Percentiles rank a stretch among this genome's conserved stretches.
Evolutionary conservation across 2,329 filamentous ascomycete genomes (phyloP).

Genomic region (Aureobasidium pullulans): DNA sequence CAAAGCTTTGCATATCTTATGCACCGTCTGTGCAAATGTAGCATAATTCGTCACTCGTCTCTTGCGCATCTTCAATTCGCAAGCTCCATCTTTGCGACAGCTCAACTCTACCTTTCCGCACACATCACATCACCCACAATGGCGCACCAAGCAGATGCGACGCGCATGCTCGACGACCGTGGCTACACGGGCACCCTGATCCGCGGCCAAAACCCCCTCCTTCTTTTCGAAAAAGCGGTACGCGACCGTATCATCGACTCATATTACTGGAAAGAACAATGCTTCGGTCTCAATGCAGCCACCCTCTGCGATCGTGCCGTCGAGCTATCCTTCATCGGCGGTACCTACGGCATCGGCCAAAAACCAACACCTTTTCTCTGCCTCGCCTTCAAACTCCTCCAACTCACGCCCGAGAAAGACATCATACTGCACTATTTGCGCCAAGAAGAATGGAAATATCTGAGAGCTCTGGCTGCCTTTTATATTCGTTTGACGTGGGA

Average conservation of each 20-base stretch:
- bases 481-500: conserved; percentile 86
- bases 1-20: not conserved
- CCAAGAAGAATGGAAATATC: conserved; percentile 66
- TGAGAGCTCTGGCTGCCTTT: conserved; percentile 82
- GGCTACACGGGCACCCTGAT: conserved; percentile 70
- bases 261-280: conserved; percentile 98
- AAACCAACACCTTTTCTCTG: conserved; percentile 90
- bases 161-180: conserved; percentile 75
- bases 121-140: conserved; percentile 24
- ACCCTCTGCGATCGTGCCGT: conserved; percentile 82
- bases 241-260: conserved; percentile 91
- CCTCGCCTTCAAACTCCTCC: conserved; percentile 86
- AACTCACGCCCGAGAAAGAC: conserved; percentile 72
- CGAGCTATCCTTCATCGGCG: conserved; percentile 75
- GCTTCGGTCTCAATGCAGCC: conserved; percentile 82
- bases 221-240: conserved; percentile 90
- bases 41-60: conserved; percentile 1
- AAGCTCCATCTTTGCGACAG: not conserved
- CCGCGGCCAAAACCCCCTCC: conserved; percentile 89
- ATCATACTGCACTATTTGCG: conserved; percentile 74
- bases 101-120: not conserved
- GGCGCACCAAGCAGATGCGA: conserved; percentile 69
- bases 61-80: not conserved
- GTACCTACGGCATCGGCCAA: conserved; percentile 76
- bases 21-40: not conserved